These are phyloP conservation scores for Oehlia diaphana DNA, from an alignment of 192 early-diverging fungal species.

Conservation along the genomic window DNA sequence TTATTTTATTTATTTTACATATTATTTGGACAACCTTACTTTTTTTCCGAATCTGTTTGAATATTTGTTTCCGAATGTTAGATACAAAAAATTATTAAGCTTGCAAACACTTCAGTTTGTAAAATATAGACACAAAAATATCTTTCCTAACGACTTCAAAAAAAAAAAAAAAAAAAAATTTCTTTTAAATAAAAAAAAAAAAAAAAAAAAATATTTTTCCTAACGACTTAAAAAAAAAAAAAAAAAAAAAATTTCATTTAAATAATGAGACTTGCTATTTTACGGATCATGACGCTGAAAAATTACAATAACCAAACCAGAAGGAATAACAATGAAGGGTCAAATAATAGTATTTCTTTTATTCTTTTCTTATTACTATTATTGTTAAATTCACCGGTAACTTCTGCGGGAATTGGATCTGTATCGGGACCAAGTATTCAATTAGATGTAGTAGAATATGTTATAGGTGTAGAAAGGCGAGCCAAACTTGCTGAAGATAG, in stretches of 20 bases:
- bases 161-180: background rate
- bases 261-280: background rate
- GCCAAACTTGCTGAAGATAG: background rate
- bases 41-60: no score
- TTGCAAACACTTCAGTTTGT: no score
- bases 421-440: background rate
- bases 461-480: background rate
- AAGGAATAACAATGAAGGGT: background rate
- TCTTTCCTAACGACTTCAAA: background rate
- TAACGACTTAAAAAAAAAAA: background rate
- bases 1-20: no score
- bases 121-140: no score
- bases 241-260: no score
- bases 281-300: background rate
- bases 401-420: background rate
- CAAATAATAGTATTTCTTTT: background rate
- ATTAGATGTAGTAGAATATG: background rate
- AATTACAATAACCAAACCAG: background rate
- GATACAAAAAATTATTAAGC: background rate
- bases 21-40: no score
- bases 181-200: no score
- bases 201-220: background rate
- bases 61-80: no score
- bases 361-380: background rate
- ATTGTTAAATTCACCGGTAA: background rate